Conservation (phyloP, 2,329 filamentous ascomycete genomes). For the Aphanocladium album region DNA sequence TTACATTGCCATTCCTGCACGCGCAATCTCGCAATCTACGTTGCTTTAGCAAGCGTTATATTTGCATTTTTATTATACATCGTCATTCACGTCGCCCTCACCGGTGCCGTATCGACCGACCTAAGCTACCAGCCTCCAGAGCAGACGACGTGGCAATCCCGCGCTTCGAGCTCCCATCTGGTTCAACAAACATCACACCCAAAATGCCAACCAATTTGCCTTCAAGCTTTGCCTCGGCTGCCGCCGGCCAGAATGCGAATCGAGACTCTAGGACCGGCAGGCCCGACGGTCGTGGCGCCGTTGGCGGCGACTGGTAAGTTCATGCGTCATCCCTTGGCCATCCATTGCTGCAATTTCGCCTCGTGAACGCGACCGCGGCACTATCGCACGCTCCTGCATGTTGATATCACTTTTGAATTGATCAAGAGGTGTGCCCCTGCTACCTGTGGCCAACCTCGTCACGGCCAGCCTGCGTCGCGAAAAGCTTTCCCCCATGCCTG, state of each 20-base stretch:
- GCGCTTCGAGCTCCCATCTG: not conserved
- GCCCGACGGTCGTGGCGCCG: conserved; percentile 49
- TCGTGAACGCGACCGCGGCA: not conserved
- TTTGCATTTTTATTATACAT: conserved; percentile 11
- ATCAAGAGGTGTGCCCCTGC: not conserved
- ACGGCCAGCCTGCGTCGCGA: conserved; percentile 9
- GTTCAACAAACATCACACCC: conserved; percentile 13
- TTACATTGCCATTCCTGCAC: conserved; percentile 6
- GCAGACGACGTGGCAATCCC: conserved; percentile 8
- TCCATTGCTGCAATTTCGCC: conserved; percentile 23
- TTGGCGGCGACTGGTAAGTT: conserved; percentile 69
- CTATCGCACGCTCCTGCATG: not conserved
- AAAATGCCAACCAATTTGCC: conserved; percentile 69
- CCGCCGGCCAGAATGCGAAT: conserved; percentile 66
- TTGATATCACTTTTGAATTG: not conserved
- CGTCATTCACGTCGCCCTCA: conserved; percentile 4
- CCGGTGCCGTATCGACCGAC: conserved; percentile 6
- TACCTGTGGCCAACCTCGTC: not conserved
- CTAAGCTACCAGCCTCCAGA: conserved; percentile 9
- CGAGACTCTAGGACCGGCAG: conserved; percentile 56
- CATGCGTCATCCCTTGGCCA: conserved; percentile 11
- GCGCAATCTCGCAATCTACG: conserved; percentile 8
- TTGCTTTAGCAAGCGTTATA: conserved; percentile 14
- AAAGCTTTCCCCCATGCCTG: not conserved
- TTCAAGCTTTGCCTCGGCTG: conserved; percentile 79